phyloP scores from a whole-genome alignment of 2,329 filamentous ascomycete species.

The Ramularia collo-cygni region DNA sequence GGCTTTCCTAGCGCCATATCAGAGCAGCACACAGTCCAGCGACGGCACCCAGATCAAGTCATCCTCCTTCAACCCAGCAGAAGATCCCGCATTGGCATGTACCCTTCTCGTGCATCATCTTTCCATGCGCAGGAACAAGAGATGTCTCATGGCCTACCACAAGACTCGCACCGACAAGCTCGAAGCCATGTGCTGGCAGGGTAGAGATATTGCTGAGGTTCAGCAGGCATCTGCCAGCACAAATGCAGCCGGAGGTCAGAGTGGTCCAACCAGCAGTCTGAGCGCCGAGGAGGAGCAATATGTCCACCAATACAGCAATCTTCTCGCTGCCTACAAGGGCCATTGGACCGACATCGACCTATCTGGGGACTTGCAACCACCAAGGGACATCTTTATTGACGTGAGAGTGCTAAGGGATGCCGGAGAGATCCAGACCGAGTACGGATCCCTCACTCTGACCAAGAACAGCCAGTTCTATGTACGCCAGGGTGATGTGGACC shows the following conservation, averaged over 20 bases:
- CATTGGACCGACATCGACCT: slow-evolving; percentile 98
- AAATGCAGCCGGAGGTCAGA: slow-evolving; percentile 25
- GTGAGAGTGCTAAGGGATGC: slow-evolving; percentile 93
- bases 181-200: slow-evolving; percentile 89
- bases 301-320: slow-evolving; percentile 80
- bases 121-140: slow-evolving; percentile 92
- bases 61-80: slow-evolving; percentile 71
- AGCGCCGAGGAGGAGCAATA: slow-evolving; percentile 97
- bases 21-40: slow-evolving; percentile 30
- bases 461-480: slow-evolving; percentile 99
- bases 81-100: slow-evolving; percentile 77
- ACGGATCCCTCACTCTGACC: slow-evolving; percentile 93
- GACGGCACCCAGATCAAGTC: slow-evolving; percentile 45
- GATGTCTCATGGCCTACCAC: slow-evolving; percentile 91
- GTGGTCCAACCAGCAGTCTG: slow-evolving; percentile 37
- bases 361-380: slow-evolving; percentile 87
- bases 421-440: slow-evolving; percentile 97
- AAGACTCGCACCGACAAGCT: slow-evolving; percentile 83
- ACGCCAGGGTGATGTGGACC: slow-evolving; percentile 88
- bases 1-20: slow-evolving; percentile 72
- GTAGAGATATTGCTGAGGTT: slow-evolving; percentile 68
- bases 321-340: slow-evolving; percentile 93
- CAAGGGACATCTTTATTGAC: slow-evolving; percentile 93
- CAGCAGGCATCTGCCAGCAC: slow-evolving; percentile 45
- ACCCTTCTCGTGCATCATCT: slow-evolving; percentile 88